phyloP scores from a whole-genome alignment of 176 grass and related monocot species.

The Hordeum marinum region DNA sequence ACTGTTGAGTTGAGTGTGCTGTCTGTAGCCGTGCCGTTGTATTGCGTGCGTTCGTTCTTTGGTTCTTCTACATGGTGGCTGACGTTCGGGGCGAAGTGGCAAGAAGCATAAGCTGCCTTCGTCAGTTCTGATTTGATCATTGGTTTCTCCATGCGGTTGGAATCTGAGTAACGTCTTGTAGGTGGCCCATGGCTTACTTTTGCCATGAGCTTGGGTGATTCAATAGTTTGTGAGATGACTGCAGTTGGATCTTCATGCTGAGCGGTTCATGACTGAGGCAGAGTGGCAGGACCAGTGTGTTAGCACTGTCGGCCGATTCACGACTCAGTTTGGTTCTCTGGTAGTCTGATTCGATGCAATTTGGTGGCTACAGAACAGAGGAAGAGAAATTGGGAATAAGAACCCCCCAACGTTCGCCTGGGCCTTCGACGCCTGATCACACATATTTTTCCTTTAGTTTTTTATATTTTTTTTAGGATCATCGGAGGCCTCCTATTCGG shows the following conservation, averaged over 20 bases:
- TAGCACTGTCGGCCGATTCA: too few relatives aligned
- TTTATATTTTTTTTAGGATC: too few relatives aligned
- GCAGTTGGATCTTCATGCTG: neutral
- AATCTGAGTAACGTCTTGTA: neutral
- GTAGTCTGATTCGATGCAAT: too few relatives aligned
- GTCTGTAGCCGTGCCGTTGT: neutral
- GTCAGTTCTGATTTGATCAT: neutral
- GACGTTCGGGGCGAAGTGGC: neutral
- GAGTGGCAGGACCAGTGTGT: neutral
- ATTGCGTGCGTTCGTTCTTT: constrained; percentile 16
- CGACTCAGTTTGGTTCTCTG: too few relatives aligned
- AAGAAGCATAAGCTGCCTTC: neutral
- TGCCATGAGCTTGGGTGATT: neutral
- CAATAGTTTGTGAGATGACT: neutral
- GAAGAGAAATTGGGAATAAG: too few relatives aligned
- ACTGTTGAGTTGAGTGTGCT: neutral
- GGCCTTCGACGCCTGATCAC: too few relatives aligned
- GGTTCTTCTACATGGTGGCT: neutral
- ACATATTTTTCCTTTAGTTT: too few relatives aligned
- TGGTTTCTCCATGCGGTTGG: neutral
- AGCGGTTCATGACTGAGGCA: neutral
- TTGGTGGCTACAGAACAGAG: too few relatives aligned
- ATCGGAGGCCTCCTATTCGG: too few relatives aligned
- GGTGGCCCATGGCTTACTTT: neutral
- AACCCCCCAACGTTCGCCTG: too few relatives aligned